phyloP scores from a whole-genome alignment of 257 asterid species.

The Nicotiana attenuata region DNA sequence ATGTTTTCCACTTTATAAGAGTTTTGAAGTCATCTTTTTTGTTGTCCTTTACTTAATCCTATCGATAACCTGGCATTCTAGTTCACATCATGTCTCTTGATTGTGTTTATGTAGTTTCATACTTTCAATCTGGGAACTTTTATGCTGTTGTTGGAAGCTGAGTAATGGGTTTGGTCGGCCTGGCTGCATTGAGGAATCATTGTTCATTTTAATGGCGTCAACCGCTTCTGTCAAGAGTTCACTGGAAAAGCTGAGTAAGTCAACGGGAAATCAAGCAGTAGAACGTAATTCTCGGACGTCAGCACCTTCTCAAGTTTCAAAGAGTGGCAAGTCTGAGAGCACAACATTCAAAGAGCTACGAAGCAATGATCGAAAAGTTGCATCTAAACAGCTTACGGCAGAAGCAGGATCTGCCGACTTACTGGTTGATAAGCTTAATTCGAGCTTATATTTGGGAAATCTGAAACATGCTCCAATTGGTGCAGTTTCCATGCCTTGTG shows the following conservation, averaged over 20 bases:
- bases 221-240: background rate
- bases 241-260: background rate
- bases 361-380: background rate
- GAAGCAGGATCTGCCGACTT: background rate
- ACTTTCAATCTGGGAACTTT: background rate
- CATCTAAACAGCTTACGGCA: background rate
- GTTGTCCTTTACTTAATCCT: background rate
- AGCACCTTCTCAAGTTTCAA: slow-evolving; percentile 1
- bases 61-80: background rate
- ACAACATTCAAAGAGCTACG: background rate
- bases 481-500: background rate
- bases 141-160: background rate
- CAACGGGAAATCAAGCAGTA: background rate
- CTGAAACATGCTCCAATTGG: background rate
- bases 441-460: slow-evolving; percentile 9
- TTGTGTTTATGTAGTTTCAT: background rate
- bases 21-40: background rate
- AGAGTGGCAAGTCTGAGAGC: background rate
- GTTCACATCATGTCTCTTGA: background rate
- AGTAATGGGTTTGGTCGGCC: slow-evolving; percentile 1
- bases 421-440: background rate
- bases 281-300: background rate
- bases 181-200: background rate
- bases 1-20: background rate
- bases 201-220: slow-evolving; percentile 1